Percentiles rank a stretch among this genome's conserved stretches.
phyloP scores from a whole-genome alignment of 2,329 filamentous ascomycete genomes.

The Penicillium sp. region DNA sequence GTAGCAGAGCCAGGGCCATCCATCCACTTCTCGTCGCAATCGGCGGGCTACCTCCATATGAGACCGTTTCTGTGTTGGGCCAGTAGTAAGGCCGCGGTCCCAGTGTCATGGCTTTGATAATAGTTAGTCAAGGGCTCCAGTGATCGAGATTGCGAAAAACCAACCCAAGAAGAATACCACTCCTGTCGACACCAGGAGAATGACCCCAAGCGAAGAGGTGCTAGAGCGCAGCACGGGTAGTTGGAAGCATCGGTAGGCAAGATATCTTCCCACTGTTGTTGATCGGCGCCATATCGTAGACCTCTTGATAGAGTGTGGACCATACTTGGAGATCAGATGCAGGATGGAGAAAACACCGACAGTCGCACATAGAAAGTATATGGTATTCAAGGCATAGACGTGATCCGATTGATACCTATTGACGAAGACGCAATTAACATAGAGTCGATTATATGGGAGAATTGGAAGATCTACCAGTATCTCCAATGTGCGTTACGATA shows the following conservation, averaged over 20 bases:
- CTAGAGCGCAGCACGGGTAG: slow-evolving; percentile 31
- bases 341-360: slow-evolving; percentile 44
- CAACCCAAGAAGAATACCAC: slow-evolving; percentile 41
- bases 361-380: slow-evolving; percentile 45
- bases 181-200: slow-evolving; percentile 40
- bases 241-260: slow-evolving; percentile 32
- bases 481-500: slow-evolving; percentile 23
- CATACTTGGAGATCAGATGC: too few relatives aligned
- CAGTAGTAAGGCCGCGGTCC: slow-evolving; percentile 50
- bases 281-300: slow-evolving; percentile 25
- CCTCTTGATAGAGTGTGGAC: too few relatives aligned
- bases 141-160: slow-evolving; percentile 20
- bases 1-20: slow-evolving; percentile 46
- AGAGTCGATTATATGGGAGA: neutral
- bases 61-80: slow-evolving; percentile 40
- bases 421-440: neutral
- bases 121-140: too few relatives aligned
- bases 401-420: slow-evolving; percentile 51
- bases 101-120: slow-evolving; percentile 38
- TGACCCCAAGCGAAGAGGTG: too few relatives aligned
- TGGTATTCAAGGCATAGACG: slow-evolving; percentile 45
- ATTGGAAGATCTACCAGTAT: slow-evolving; percentile 23
- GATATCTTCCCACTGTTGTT: too few relatives aligned
- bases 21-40: slow-evolving; percentile 47
- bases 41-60: slow-evolving; percentile 46